Base-by-base conservation (phyloP, 257 asterid species). In the Handroanthus guayacan region DNA sequence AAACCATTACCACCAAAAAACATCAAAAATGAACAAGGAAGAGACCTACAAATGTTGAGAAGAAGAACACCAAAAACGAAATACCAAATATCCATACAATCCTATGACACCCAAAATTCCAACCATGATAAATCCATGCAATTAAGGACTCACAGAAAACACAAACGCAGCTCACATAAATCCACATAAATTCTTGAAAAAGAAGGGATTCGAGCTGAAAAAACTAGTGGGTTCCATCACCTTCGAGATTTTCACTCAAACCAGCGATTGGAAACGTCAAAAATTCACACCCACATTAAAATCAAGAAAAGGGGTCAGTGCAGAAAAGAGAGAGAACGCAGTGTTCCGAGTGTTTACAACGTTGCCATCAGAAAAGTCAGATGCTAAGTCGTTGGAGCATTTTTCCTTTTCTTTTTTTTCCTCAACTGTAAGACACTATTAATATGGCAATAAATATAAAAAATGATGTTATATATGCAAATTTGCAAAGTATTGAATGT, bases 321-420 rank as follows among this genome's bases (percentile, higher is more conserved):
- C 6, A 25, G 65, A 65, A 39, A 48, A 44, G 63, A 52, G 67
- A 31, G 69, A 75, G 63, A 70, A 65, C 39, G 86, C 77, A n/a
- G 44, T 18, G 69, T 41, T 72, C 68, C 74, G 80, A 77, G 75
- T 57, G 63, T 73, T 67, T 38, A 72, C 82, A 83, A 76, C 74
- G 76, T 48, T 76, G 84, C 73, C 82, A 69, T 69, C 76, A 78
- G 75, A 83, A 79, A 83, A 83, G 86, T 83, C 86, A 67, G 86
- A 79, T 25, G 82, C 58, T 14, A 75, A 80, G 82, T 78, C 81
- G 76, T 79, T 71, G 79, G 71, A 73, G 72, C 52, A 36, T 64
- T 74, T 56, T 52, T 36, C 1, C 37, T 52, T 39, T 52, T n/a
- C 17, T 20, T 5, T 39, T 62, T 67, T 2, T 9, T 18, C 9